Base-by-base conservation (phyloP, 345 rosid genomes). In the Mallotus nudiflorus region DNA sequence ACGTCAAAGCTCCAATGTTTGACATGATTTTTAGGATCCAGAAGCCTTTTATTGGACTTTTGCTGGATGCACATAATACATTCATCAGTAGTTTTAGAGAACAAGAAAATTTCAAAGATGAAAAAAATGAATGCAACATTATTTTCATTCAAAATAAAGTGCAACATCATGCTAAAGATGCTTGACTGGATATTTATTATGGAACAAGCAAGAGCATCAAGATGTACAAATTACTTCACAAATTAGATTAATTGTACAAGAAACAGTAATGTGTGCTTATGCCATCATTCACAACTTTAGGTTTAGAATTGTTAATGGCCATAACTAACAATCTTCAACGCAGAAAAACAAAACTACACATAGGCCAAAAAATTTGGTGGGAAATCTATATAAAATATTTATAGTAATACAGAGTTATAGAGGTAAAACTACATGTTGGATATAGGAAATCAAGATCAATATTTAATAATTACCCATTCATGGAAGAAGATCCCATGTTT, bases 21-120 rank as follows among this genome's bases (percentile, higher is more conserved):
- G 40, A 55, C 73, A 49, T 45, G 51, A 46, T 50, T 57, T 58
- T 37, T 68, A 76, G 28, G 60, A 67, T 68, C 77, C 9, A 39
- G 64, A 13, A 66, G 33, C 40, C 39, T 69, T 57, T 57, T 20
- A 77, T 66, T 70, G 65, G 82, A 75, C 37, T 69, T 65, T 37
- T 54, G 65, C 77, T 35, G 56, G 33, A 70, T 59, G 62, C 62
- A 68, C 82, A 85, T 82, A 28, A 33, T 62, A 78, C 22, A 75
- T 61, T 59, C 75, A 74, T 67, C 35, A 74, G 42, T 29, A 44
- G 37, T 18, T 29, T 29, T 16, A 19, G 11, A 33, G 20, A 60
- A 31, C 8, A 40, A 28, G 29, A n/a, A n/a, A n/a, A n/a, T n/a
- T 14, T 7, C 4, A 12, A 8, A n/a, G 25, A n/a, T n/a, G n/a